These are phyloP conservation scores for Phytophthora rubi DNA, from an alignment of 352 stramenopile species.

Conservation along the genomic window DNA sequence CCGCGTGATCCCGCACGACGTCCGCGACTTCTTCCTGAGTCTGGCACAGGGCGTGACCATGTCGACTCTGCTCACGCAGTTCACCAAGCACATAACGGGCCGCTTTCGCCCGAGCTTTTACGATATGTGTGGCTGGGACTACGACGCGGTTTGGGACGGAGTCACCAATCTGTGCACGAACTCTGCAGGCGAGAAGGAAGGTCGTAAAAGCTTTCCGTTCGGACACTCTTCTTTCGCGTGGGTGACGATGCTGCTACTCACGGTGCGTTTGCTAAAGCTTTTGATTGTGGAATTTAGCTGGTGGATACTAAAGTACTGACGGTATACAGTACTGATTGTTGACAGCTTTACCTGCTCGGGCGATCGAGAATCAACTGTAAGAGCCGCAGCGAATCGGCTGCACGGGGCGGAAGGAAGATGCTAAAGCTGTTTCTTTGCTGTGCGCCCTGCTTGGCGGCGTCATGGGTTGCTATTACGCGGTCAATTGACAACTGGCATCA, in stretches of 20 bases:
- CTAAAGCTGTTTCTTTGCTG: slow-evolving; percentile 77
- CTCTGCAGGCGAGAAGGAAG: slow-evolving; percentile 58
- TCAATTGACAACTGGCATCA: slow-evolving; percentile 87
- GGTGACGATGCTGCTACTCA: slow-evolving; percentile 73
- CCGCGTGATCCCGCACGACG: slow-evolving; percentile 61
- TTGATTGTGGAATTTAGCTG: background rate
- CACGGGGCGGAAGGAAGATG: slow-evolving; percentile 52
- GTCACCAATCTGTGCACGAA: slow-evolving; percentile 64
- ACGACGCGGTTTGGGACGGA: slow-evolving; percentile 64
- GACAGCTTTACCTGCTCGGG: slow-evolving; percentile 73
- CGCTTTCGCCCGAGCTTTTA: slow-evolving; percentile 80
- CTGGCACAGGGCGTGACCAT: slow-evolving; percentile 52
- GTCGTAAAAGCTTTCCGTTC: slow-evolving; percentile 73
- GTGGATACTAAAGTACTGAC: slow-evolving; percentile 15
- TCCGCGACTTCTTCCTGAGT: slow-evolving; percentile 71
- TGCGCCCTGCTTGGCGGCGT: slow-evolving; percentile 55
- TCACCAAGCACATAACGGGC: slow-evolving; percentile 70
- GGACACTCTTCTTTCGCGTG: slow-evolving; percentile 72
- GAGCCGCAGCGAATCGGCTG: slow-evolving; percentile 52
- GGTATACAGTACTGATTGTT: background rate
- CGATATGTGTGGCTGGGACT: slow-evolving; percentile 76
- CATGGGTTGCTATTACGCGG: slow-evolving; percentile 76
- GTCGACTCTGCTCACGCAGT: slow-evolving; percentile 62
- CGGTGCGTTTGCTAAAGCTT: slow-evolving; percentile 35
- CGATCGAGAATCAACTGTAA: slow-evolving; percentile 64